Conservation (phyloP, 2,329 filamentous ascomycete species). For the Ophiostoma ulmi region DNA sequence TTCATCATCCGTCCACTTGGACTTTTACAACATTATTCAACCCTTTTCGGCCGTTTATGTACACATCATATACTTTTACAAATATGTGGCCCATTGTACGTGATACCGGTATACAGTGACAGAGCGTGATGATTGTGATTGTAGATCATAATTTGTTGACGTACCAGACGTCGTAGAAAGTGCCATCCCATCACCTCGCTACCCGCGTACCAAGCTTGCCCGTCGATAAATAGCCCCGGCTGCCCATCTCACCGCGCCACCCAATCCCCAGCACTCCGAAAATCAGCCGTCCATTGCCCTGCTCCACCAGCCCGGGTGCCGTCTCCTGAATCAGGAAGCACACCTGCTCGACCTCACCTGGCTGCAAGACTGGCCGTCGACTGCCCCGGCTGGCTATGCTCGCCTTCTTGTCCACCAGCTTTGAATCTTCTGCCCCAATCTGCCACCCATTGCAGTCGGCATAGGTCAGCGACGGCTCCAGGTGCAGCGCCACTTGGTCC, state of each 20-base stretch:
- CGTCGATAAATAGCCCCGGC: conserved; percentile 79
- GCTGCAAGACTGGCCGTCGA: conserved; percentile 52
- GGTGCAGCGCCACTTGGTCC: conserved; percentile 57
- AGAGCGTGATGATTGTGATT: background rate
- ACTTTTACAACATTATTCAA: background rate
- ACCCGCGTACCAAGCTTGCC: conserved; percentile 64
- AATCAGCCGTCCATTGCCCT: conserved; percentile 43
- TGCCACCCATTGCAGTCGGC: conserved; percentile 46
- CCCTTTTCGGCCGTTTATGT: background rate
- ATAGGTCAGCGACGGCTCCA: conserved; percentile 47
- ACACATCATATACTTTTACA: background rate
- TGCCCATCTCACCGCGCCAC: conserved; percentile 88
- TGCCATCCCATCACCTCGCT: background rate
- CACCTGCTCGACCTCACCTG: conserved; percentile 61
- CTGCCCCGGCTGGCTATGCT: conserved; percentile 27
- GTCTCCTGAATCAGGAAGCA: conserved; percentile 56
- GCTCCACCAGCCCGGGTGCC: conserved; percentile 32
- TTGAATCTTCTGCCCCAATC: background rate
- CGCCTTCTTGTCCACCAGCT: conserved; percentile 24
- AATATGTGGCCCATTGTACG: background rate
- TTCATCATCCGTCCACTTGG: background rate
- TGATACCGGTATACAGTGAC: background rate
- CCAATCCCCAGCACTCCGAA: conserved; percentile 81
- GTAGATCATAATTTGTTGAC: background rate
- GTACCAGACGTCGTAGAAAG: background rate